Conservation (phyloP, 1,139 yeast genomes). For the Saccharomyces hybrid region DNA sequence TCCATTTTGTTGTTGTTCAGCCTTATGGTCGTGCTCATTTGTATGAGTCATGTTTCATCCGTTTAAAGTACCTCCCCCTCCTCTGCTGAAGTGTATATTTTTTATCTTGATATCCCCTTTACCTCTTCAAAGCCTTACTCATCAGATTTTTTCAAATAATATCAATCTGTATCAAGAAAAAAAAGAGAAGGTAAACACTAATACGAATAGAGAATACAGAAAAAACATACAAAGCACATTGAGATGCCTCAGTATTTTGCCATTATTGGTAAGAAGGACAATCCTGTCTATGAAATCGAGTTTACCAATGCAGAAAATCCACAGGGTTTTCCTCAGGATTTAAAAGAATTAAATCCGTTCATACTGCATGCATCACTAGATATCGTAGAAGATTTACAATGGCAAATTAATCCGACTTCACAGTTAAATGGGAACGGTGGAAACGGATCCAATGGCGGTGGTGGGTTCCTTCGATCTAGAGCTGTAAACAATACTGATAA, state of each 20-base stretch:
- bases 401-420: constrained; percentile 50
- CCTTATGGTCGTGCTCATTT: neutral
- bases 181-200: neutral
- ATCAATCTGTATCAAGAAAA: neutral
- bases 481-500: constrained; percentile 21
- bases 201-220: neutral
- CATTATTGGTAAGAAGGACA: constrained; percentile 79
- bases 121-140: neutral
- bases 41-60: neutral
- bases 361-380: constrained; percentile 85
- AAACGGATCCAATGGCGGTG: constrained; percentile 8
- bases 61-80: neutral
- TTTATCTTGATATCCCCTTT: neutral
- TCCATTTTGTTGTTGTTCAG: neutral
- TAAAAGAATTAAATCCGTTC: constrained; percentile 79
- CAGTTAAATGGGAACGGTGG: constrained; percentile 9
- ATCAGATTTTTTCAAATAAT: neutral
- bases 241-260: constrained; percentile 75
- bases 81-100: neutral
- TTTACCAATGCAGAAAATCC: constrained; percentile 34
- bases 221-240: neutral
- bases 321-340: constrained; percentile 52
- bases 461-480: constrained; percentile 24
- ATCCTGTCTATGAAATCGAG: constrained; percentile 82
- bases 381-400: constrained; percentile 80